Conservation (phyloP, 345 rosid species). For the rapeseed (Brassica napus) region Da-Ae NC_063452.1:35366001-35366500, state of each 20-base stretch:
- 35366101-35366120: no score
- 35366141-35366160: no score
- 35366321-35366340: slow-evolving; percentile 66
- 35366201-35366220: no score
- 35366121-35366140: no score
- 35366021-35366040: no score
- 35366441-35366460: slow-evolving; percentile 80
- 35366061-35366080: no score
- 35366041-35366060: no score
- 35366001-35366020: no score
- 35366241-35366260: slow-evolving; percentile 65
- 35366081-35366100: no score
- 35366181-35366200: no score
- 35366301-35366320: slow-evolving; percentile 87
- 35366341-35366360: slow-evolving; percentile 68
- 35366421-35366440: slow-evolving; percentile 73
- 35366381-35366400: slow-evolving; percentile 68
- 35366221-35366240: slow-evolving; percentile 45
- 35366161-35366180: no score
- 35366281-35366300: slow-evolving; percentile 66
- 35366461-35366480: slow-evolving; percentile 66
- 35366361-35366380: slow-evolving; percentile 81
- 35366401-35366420: slow-evolving; percentile 78
- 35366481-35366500: slow-evolving; percentile 95
- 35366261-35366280: slow-evolving; percentile 65